These are phyloP conservation scores for Thecaphora thlaspeos DNA, from an alignment of 1,284 basidiomycete species.

Conservation along the genomic window DNA sequence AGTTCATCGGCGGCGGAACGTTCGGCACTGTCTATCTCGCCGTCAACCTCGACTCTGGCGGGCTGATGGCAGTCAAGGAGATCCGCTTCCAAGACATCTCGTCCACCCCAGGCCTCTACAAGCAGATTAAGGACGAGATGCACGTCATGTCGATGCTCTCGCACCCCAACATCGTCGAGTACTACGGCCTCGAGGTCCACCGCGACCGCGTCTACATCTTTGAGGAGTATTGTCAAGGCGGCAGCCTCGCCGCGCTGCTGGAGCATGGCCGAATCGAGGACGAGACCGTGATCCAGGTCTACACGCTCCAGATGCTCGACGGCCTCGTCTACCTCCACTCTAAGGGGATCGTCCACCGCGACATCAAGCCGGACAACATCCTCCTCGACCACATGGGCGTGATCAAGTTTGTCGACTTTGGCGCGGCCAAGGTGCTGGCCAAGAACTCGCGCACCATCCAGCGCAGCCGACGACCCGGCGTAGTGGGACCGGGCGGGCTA, in stretches of 20 bases:
- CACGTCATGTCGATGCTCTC: slow-evolving; percentile 98
- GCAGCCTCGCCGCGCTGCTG: slow-evolving; percentile 82
- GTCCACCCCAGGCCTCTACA: slow-evolving; percentile 67
- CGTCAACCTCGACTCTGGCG: slow-evolving; percentile 93
- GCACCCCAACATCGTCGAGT: slow-evolving; percentile 97
- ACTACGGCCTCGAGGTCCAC: slow-evolving; percentile 98
- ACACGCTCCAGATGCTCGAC: slow-evolving; percentile 95
- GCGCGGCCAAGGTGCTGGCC: slow-evolving; percentile 93
- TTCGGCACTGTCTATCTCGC: slow-evolving; percentile 87
- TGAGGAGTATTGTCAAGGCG: slow-evolving; percentile 97
- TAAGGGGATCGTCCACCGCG: slow-evolving; percentile 87
- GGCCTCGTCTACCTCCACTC: slow-evolving; percentile 92
- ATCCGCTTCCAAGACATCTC: slow-evolving; percentile 89
- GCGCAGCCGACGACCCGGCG: slow-evolving; percentile 38
- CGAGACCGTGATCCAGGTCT: slow-evolving; percentile 91
- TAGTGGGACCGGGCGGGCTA: slow-evolving; percentile 46
- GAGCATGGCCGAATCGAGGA: slow-evolving; percentile 96
- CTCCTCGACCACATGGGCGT: slow-evolving; percentile 88
- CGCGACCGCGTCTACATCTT: slow-evolving; percentile 99
- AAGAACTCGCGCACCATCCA: slow-evolving; percentile 75
- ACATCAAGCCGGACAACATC: slow-evolving; percentile 99
- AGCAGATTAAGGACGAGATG: slow-evolving; percentile 95
- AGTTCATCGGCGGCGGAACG: slow-evolving; percentile 94
- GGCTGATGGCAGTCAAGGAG: slow-evolving; percentile 99
- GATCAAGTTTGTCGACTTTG: slow-evolving; percentile 98